Base-by-base conservation (phyloP, 768 basidiomycete species). In the Holtermanniella nyarrowii region DNA sequence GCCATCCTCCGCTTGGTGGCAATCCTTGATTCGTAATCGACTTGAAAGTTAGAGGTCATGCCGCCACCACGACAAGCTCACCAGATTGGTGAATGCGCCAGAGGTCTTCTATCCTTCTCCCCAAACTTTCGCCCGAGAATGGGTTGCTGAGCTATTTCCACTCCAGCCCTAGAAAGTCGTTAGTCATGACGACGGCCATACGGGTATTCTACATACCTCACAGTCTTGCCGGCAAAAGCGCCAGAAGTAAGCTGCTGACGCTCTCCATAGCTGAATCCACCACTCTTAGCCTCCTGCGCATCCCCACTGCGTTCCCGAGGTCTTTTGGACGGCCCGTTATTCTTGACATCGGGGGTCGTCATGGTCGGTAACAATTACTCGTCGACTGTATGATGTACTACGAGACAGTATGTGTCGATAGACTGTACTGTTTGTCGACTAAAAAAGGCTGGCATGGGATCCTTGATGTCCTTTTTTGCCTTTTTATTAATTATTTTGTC, bases 101-200 rank as follows among this genome's bases (percentile, higher is more conserved):
- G 39, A 13, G 66, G 61, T 45, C 66, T 41, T 18, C 66, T 49
- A 44, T 68, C 66, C 46, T 68, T 68, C 22, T 68, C 66, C 5
- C 61, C 64, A 46, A 63, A 65, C 18, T 63, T 49, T 23, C 63
- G 23, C 1, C 66, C 66, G 18, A 56, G 46, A 22, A 65, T 46
- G 11, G 66, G 66, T 48, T 63, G 54, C 46, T 68, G 66, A 12
- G 54, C 66, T 16, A 65, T 48, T 12, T 50, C 50, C 3, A 65
- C 52, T 4, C 39, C 48, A 51, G 61, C 59, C 42, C 62, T 63
- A 46, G 16, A 7, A 37, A 37, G 31, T 37, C 31, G 3, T 22
- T 7, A 16, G 46, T 5, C 10, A 4, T 25, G 44, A 25, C 4
- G 18, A 20, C n/a, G 46, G 44, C 20, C 37, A 14, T n/a, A n/a